Evolutionary conservation across 805 yeast genomes (phyloP).

Genomic region (Saccharomyces mikatae): DNA sequence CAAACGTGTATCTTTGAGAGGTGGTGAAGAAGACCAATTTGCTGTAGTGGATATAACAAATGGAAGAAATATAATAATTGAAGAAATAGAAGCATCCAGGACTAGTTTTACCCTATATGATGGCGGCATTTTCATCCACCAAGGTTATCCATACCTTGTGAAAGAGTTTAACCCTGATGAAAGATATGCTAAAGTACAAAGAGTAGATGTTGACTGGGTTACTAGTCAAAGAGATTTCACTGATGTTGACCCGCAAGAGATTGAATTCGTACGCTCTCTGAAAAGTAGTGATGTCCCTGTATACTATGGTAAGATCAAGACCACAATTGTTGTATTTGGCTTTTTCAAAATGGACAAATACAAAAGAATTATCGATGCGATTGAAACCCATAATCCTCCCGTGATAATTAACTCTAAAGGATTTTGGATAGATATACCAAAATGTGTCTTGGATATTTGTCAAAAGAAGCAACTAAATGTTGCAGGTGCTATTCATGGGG

Average conservation of each 20-base stretch:
- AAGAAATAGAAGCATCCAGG: conserved; percentile 81
- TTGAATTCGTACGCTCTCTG: conserved; percentile 54
- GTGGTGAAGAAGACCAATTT: conserved; percentile 70
- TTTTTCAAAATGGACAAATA: conserved; percentile 77
- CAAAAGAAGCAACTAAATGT: conserved; percentile 50
- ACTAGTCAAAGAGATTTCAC: conserved; percentile 89
- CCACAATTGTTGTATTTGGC: conserved; percentile 80
- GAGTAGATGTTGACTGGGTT: conserved; percentile 91
- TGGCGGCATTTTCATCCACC: conserved; percentile 91
- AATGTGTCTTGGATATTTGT: conserved; percentile 50
- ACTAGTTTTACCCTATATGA: conserved; percentile 83
- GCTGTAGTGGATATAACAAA: conserved; percentile 89
- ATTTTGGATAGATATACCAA: conserved; percentile 84
- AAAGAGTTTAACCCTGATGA: conserved; percentile 74
- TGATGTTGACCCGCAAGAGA: conserved; percentile 79
- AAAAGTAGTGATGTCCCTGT: conserved; percentile 48
- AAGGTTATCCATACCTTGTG: conserved; percentile 83
- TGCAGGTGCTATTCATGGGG: conserved; percentile 95
- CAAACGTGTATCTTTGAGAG: conserved; percentile 66
- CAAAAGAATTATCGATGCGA: conserved; percentile 80
- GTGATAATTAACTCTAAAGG: conserved; percentile 64
- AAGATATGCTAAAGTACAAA: conserved; percentile 72
- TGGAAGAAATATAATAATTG: conserved; percentile 68
- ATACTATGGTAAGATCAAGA: conserved; percentile 65
- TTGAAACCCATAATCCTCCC: conserved; percentile 88